phyloP scores from a whole-genome alignment of 2,329 filamentous ascomycete genomes.

The Aureobasidium sp. region DNA sequence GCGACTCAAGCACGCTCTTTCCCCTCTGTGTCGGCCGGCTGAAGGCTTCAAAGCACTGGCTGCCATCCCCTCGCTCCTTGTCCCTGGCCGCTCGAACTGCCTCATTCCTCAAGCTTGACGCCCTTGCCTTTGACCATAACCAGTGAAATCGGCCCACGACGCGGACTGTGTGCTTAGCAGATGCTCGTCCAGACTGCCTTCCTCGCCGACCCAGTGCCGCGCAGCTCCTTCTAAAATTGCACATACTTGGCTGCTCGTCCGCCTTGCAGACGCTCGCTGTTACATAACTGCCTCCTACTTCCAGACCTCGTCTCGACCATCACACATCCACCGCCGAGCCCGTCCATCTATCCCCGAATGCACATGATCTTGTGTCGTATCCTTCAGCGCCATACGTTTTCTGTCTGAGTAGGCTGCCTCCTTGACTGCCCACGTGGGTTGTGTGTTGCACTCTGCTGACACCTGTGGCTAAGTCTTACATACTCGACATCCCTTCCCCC shows the following conservation, averaged over 20 bases:
- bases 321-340: not conserved
- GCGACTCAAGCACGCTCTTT: not conserved
- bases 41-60: not conserved
- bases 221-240: slow-evolving; percentile 11
- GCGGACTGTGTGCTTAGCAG: not conserved
- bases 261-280: slow-evolving; percentile 12
- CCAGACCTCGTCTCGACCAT: not conserved
- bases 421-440: not conserved
- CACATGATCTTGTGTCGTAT: not conserved
- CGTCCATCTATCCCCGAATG: not conserved
- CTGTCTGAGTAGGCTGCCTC: not conserved
- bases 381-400: not conserved
- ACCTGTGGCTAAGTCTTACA: slow-evolving; percentile 3
- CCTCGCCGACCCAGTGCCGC: slow-evolving; percentile 12
- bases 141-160: slow-evolving; percentile 1
- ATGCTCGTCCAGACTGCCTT: slow-evolving; percentile 1
- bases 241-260: slow-evolving; percentile 10
- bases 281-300: slow-evolving; percentile 6
- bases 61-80: not conserved
- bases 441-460: not conserved
- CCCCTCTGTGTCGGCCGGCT: not conserved
- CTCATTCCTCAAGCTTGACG: not conserved
- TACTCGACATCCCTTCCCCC: not conserved
- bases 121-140: slow-evolving; percentile 2
- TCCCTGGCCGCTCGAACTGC: not conserved